phyloP scores from a whole-genome alignment of 1,284 basidiomycete genomes.

The Vanrija humicola region DNA sequence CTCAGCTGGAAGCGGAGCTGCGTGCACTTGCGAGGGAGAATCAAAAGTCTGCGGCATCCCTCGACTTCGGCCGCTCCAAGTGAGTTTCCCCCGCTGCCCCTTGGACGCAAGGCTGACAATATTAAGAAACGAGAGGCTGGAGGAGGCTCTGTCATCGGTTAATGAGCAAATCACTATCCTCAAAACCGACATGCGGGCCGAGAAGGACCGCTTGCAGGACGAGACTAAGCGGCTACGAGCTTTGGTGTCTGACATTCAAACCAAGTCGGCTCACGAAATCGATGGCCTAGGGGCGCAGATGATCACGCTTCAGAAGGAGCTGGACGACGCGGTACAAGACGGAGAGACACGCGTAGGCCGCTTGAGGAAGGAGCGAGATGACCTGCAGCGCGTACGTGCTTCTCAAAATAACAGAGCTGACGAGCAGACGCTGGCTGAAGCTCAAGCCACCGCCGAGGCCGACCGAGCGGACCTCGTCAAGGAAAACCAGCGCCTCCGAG shows the following conservation, averaged over 20 bases:
- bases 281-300: conserved; percentile 10
- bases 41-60: conserved; percentile 22
- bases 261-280: conserved; percentile 21
- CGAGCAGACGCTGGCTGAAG: background rate
- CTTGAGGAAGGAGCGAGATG: no score
- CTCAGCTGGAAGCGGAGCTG: conserved; percentile 46
- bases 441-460: background rate
- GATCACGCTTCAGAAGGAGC: background rate
- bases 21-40: conserved; percentile 22
- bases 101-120: background rate
- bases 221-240: conserved; percentile 32
- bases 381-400: no score
- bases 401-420: no score
- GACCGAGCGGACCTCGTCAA: background rate
- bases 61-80: conserved; percentile 1
- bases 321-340: background rate
- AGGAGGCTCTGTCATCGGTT: conserved; percentile 27
- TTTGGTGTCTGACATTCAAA: conserved; percentile 16
- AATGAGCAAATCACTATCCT: conserved; percentile 32
- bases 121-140: conserved; percentile 19
- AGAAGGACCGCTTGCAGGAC: conserved; percentile 27
- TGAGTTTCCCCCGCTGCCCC: background rate
- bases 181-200: conserved; percentile 24
- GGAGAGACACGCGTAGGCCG: no score
- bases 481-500: background rate